A percentile compares a stretch with the other conserved stretches of the same genome.
phyloP scores from a whole-genome alignment of 2,329 filamentous ascomycete genomes.

The Pezicula neosporulosa region DNA sequence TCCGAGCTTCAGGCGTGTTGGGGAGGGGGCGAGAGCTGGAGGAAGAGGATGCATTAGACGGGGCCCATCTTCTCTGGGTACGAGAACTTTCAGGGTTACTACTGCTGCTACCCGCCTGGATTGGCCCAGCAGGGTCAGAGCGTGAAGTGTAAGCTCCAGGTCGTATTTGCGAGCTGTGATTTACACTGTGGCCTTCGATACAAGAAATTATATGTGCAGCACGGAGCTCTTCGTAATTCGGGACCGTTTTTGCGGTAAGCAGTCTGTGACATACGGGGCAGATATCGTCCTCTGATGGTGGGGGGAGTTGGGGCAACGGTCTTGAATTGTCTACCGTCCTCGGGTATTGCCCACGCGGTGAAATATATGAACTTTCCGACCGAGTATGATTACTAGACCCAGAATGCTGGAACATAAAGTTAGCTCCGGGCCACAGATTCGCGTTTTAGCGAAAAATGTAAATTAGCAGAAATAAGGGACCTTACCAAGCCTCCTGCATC shows the following conservation, averaged over 20 bases:
- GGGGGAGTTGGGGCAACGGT: slow-evolving; percentile 24
- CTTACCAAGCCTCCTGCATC: not conserved
- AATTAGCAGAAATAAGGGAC: not conserved
- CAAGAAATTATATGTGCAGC: slow-evolving; percentile 57
- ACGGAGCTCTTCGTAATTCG: slow-evolving; percentile 50
- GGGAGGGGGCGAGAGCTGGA: not conserved
- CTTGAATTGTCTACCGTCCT: slow-evolving; percentile 7
- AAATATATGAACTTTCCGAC: not conserved
- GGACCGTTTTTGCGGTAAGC: slow-evolving; percentile 54
- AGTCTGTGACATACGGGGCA: slow-evolving; percentile 75
- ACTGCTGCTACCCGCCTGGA: slow-evolving; percentile 14
- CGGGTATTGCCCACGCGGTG: slow-evolving; percentile 10
- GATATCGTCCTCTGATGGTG: slow-evolving; percentile 69
- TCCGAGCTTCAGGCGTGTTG: slow-evolving; percentile 15
- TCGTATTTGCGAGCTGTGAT: slow-evolving; percentile 5
- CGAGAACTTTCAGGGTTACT: slow-evolving; percentile 6
- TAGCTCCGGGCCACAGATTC: no score
- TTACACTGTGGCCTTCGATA: slow-evolving; percentile 32
- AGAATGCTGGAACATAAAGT: not conserved
- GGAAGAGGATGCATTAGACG: slow-evolving; percentile 7
- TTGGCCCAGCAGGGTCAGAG: slow-evolving; percentile 1
- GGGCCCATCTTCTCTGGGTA: slow-evolving; percentile 1
- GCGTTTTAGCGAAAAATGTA: not conserved
- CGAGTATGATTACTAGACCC: not conserved
- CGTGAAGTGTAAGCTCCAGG: slow-evolving; percentile 4